phyloP scores from a whole-genome alignment of 106 monocot genomes.

The Posidonia australis region DNA sequence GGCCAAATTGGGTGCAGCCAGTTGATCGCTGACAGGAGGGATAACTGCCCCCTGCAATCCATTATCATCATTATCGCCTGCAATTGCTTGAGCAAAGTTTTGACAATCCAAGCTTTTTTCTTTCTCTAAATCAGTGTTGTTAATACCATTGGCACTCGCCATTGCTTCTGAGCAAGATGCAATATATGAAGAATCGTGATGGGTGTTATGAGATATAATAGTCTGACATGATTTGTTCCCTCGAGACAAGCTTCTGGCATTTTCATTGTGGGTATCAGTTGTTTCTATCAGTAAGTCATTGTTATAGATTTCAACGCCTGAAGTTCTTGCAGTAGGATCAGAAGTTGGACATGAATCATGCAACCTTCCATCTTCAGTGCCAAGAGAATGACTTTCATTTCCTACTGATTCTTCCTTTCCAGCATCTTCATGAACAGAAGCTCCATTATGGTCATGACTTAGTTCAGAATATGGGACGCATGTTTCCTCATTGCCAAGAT shows the following conservation, averaged over 20 bases:
- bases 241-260: not conserved
- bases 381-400: conserved; percentile 3
- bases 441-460: not conserved
- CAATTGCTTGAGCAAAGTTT: not conserved
- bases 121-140: not conserved
- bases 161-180: conserved; percentile 5
- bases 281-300: not conserved
- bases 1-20: too few species aligned
- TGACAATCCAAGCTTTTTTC: not conserved
- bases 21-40: too few species aligned
- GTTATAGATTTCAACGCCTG: conserved; percentile 7
- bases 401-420: conserved; percentile 4
- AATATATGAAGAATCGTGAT: conserved; percentile 10
- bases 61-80: conserved; percentile 2
- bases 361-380: conserved; percentile 1
- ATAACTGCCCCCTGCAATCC: not conserved
- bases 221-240: not conserved
- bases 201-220: conserved; percentile 9
- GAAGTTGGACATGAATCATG: not conserved
- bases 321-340: not conserved
- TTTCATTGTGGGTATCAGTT: conserved; percentile 4
- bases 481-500: conserved; percentile 2
- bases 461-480: not conserved
- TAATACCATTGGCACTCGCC: not conserved
- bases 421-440: not conserved